Base-by-base conservation (phyloP, 192 early-diverging fungal genomes). In the Entomortierella beljakovae region DNA sequence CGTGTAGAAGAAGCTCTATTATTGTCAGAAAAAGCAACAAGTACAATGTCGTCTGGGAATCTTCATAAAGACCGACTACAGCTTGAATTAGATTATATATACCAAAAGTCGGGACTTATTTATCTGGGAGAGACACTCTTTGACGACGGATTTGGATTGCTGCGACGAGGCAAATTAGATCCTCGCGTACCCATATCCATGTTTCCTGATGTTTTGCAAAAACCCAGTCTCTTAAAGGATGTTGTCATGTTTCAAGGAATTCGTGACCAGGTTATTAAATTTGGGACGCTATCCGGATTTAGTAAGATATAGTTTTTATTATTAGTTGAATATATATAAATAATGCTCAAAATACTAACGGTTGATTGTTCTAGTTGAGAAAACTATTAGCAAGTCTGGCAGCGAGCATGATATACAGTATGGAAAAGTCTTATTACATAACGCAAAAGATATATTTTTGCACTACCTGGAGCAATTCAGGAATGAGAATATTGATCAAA, bases 81-180 rank as follows among this genome's bases (percentile, higher is more conserved):
- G 31, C 63, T 61, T 8, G 88, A 90, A 42, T 62, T 86, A 26
- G 80, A 85, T 54, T 88, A 87, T 68, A 84, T 92, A 11, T 88
- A 88, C 70, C 87, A 90, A 61, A 89, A 89, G 43, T 88, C 89
- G 2, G 94, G 89, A 31, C 56, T 92, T 10, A 67, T 91, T 6
- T 85, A 86, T 43, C 81, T 95, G 22, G 80, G 81, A 18, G 86
- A 86, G 32, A 90, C 91, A 2, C 50, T 88, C 0, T 94, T 94
- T 68, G 88, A 94, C 26, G 85, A 91, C 38, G 92, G 92, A 0
- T 82, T 92, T 56, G 48, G 58, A 7, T 69, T 88, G 8, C 84
- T 96, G 29, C 60, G 87, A 28, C 88, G 88, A 70, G 91, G 91
- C 16, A 70, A 83, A n/a, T 70, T 90, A 7, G 89, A 93, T 76